Evolutionary conservation across 2,329 filamentous ascomycete genomes (phyloP).

Genomic region (Aureobasidium sp.): DNA sequence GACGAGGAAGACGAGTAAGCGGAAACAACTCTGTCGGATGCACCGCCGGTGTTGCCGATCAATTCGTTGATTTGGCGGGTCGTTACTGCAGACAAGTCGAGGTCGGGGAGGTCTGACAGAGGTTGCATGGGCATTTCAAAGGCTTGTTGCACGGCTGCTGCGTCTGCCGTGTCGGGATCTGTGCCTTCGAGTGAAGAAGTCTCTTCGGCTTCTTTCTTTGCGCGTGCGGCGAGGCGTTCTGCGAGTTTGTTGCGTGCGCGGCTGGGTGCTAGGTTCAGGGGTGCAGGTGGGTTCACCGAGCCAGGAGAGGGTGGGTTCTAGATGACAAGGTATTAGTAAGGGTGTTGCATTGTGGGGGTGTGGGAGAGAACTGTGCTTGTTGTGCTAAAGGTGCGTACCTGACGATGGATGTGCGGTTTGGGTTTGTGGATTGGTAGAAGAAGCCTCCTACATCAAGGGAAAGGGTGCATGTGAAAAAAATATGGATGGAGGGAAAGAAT

Average conservation of each 20-base stretch:
- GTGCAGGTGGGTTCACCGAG: slow-evolving; percentile 38
- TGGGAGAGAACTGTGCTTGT: neutral
- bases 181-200: slow-evolving; percentile 18
- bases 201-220: slow-evolving; percentile 21
- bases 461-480: neutral
- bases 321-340: neutral
- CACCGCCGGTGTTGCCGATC: slow-evolving; percentile 18
- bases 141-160: slow-evolving; percentile 23
- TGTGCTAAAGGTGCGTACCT: slow-evolving; percentile 3
- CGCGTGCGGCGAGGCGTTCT: slow-evolving; percentile 60
- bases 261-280: slow-evolving; percentile 77
- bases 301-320: slow-evolving; percentile 2
- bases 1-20: slow-evolving; percentile 46
- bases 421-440: neutral
- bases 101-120: slow-evolving; percentile 36
- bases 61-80: slow-evolving; percentile 26
- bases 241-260: slow-evolving; percentile 83
- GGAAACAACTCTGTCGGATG: slow-evolving; percentile 25
- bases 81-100: slow-evolving; percentile 23
- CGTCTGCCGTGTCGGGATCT: slow-evolving; percentile 27
- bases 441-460: neutral
- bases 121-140: slow-evolving; percentile 25
- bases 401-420: neutral
- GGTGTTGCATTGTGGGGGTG: neutral
- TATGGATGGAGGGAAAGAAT: neutral